Percentiles rank a stretch among this genome's conserved stretches.
Conservation (phyloP, 73 alveolate genomes). For the Tetrahymena borealis region DNA sequence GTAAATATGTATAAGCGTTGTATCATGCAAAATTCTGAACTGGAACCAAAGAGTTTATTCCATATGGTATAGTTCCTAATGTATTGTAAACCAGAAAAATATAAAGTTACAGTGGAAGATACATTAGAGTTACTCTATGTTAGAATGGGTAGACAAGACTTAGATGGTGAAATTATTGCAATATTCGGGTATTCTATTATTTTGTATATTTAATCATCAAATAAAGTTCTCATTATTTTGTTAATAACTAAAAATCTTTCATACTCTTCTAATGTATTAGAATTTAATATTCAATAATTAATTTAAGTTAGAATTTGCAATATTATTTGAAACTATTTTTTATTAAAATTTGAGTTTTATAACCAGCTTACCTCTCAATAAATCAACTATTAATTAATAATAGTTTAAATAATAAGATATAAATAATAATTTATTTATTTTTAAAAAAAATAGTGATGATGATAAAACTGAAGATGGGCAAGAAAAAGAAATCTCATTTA, state of each 20-base stretch:
- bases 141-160: slow-evolving; percentile 73
- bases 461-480: slow-evolving; percentile 55
- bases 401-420: too few species aligned
- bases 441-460: background rate
- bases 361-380: too few species aligned
- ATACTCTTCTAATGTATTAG: too few species aligned
- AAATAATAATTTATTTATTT: background rate
- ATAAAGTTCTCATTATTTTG: too few species aligned
- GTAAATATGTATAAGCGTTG: slow-evolving; percentile 91
- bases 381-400: too few species aligned
- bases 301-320: too few species aligned
- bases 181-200: slow-evolving; percentile 46
- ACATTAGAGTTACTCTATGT: slow-evolving; percentile 93
- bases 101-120: slow-evolving; percentile 86
- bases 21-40: slow-evolving; percentile 79
- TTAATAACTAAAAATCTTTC: background rate
- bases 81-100: slow-evolving; percentile 75
- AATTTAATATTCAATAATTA: background rate
- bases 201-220: too few species aligned
- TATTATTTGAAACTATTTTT: too few species aligned
- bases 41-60: slow-evolving; percentile 93
- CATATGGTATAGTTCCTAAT: slow-evolving; percentile 93
- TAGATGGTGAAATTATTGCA: slow-evolving; percentile 70
- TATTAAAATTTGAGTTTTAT: too few species aligned
- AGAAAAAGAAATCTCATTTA: slow-evolving; percentile 57